These are phyloP conservation scores for Thermomyces lanuginosus DNA, from an alignment of 2,329 filamentous ascomycete species.

Conservation along the genomic window DNA sequence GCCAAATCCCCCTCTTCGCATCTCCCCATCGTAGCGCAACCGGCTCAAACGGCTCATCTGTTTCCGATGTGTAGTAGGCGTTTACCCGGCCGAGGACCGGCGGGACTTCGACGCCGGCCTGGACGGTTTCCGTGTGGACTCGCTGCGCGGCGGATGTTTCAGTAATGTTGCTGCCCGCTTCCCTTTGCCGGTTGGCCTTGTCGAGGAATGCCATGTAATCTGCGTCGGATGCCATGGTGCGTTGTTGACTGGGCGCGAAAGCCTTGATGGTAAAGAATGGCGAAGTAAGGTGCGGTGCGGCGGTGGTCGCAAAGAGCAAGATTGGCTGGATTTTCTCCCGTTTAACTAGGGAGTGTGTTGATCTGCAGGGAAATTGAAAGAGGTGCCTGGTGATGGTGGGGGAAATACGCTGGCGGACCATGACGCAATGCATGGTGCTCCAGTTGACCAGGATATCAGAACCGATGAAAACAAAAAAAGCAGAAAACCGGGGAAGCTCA, in stretches of 20 bases:
- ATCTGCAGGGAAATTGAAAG: too few relatives aligned
- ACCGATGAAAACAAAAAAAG: too few relatives aligned
- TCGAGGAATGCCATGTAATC: constrained; percentile 73
- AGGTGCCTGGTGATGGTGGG: too few relatives aligned
- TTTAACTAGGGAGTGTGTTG: too few relatives aligned
- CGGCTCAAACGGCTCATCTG: constrained; percentile 70
- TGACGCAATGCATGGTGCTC: too few relatives aligned
- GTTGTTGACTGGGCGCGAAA: constrained; percentile 1
- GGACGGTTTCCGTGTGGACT: constrained; percentile 24
- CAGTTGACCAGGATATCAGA: too few relatives aligned
- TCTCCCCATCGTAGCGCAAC: constrained; percentile 48
- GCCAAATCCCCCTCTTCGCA: constrained; percentile 18
- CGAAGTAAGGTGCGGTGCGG: too few relatives aligned
- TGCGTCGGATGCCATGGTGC: constrained; percentile 46
- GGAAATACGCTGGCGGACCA: too few relatives aligned
- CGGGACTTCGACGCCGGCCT: constrained; percentile 42
- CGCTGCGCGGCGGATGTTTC: constrained; percentile 12
- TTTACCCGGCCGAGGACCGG: constrained; percentile 39
- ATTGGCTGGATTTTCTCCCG: too few relatives aligned
- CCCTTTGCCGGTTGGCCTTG: constrained; percentile 61
- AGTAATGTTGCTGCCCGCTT: constrained; percentile 13
- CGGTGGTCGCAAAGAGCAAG: background rate
- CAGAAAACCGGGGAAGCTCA: too few relatives aligned
- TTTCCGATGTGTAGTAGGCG: constrained; percentile 60
- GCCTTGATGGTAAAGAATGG: too few relatives aligned